Percentiles rank a stretch among this genome's conserved stretches.
Evolutionary conservation across 148 eudicot species (phyloP).

Genomic region (Arctostaphylos glauca): DNA sequence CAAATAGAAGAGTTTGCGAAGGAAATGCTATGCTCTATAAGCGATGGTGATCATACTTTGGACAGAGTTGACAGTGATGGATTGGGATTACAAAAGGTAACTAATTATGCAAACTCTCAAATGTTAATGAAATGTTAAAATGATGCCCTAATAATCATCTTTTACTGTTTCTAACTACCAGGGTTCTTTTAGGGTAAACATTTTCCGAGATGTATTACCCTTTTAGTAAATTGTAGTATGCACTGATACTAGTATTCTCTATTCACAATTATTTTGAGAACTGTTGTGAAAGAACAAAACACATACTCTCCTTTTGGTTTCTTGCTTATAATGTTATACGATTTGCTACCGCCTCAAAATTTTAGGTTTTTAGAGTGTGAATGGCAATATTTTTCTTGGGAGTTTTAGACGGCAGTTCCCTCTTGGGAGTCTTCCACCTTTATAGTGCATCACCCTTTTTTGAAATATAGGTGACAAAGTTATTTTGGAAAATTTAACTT

Average conservation of each 20-base stretch:
- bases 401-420: neutral
- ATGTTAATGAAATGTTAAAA: neutral
- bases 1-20: constrained; percentile 89
- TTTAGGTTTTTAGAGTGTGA: neutral
- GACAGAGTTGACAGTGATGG: constrained; percentile 41
- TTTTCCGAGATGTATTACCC: neutral
- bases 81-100: constrained; percentile 58
- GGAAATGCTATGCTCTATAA: constrained; percentile 63
- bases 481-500: neutral
- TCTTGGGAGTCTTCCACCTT: neutral
- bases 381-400: neutral
- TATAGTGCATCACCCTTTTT: neutral
- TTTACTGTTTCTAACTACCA: neutral
- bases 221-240: neutral
- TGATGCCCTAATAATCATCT: neutral
- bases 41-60: constrained; percentile 26
- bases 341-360: neutral
- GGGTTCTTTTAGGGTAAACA: neutral
- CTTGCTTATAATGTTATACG: neutral
- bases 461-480: neutral
- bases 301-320: neutral
- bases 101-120: constrained; percentile 1
- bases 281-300: neutral
- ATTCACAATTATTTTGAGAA: neutral
- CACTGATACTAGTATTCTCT: neutral